phyloP scores from a whole-genome alignment of 768 basidiomycete species.

The Trametes gibbosa region DNA sequence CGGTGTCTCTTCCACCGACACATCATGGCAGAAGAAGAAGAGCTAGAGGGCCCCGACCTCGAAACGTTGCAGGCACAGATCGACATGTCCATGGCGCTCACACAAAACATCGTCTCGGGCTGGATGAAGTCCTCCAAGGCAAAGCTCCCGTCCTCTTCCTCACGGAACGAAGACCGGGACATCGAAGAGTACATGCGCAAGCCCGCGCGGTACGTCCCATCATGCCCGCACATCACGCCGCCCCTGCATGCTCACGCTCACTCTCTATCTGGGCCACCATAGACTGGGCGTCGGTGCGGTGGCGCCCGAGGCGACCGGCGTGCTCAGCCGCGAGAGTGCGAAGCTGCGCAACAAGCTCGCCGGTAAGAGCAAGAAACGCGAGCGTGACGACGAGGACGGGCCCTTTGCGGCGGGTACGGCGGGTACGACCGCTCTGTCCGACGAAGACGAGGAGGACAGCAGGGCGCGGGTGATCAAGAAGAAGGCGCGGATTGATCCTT shows the following conservation, averaged over 20 bases:
- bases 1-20: no score
- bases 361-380: constrained; percentile 49
- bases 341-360: constrained; percentile 60
- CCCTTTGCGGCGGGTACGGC: constrained; percentile 28
- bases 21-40: constrained; percentile 30
- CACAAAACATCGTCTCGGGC: constrained; percentile 69
- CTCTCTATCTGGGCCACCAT: neutral
- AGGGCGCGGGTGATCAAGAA: constrained; percentile 57
- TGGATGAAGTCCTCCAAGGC: constrained; percentile 61
- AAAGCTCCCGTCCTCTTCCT: constrained; percentile 22
- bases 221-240: neutral
- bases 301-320: constrained; percentile 46
- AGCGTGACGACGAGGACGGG: constrained; percentile 36
- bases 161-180: constrained; percentile 39
- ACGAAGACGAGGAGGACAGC: constrained; percentile 55
- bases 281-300: constrained; percentile 78
- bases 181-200: constrained; percentile 65
- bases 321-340: constrained; percentile 50
- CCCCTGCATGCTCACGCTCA: constrained; percentile 5
- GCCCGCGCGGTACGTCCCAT: constrained; percentile 59
- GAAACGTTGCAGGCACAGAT: constrained; percentile 80
- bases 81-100: constrained; percentile 75
- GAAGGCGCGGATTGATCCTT: constrained; percentile 59
- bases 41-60: constrained; percentile 61
- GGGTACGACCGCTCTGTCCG: constrained; percentile 11